phyloP scores from a whole-genome alignment of 1,139 yeast genomes.

The Kodamaea fungicola region DNA sequence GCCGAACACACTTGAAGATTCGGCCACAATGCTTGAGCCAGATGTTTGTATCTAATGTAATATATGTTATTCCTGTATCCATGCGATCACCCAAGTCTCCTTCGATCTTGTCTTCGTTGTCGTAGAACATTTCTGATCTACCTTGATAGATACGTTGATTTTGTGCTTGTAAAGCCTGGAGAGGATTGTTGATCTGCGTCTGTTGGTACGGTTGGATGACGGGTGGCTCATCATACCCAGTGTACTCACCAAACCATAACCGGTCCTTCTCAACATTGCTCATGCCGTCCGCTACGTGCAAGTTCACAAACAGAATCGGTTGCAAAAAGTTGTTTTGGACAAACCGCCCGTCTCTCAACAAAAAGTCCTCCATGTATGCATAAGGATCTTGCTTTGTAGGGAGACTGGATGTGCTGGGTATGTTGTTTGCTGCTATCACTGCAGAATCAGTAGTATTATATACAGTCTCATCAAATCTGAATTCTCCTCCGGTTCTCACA shows the following conservation, averaged over 20 bases:
- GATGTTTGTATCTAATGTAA: slow-evolving; percentile 72
- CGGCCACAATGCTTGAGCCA: slow-evolving; percentile 82
- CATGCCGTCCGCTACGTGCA: slow-evolving; percentile 12
- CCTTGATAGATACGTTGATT: background rate
- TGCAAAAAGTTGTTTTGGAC: slow-evolving; percentile 41
- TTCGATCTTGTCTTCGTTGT: slow-evolving; percentile 17
- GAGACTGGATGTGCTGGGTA: slow-evolving; percentile 2
- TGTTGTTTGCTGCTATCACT: slow-evolving; percentile 8
- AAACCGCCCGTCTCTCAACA: slow-evolving; percentile 42
- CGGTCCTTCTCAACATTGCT: slow-evolving; percentile 15
- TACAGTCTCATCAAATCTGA: slow-evolving; percentile 35
- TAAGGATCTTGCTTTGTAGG: slow-evolving; percentile 17
- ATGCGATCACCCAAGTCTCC: slow-evolving; percentile 49
- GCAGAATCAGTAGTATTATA: slow-evolving; percentile 25
- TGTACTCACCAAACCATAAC: slow-evolving; percentile 17
- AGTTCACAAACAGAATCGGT: slow-evolving; percentile 29
- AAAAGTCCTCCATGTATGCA: slow-evolving; percentile 32
- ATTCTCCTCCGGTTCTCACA: slow-evolving; percentile 40
- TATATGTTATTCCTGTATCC: slow-evolving; percentile 54
- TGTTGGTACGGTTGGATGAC: slow-evolving; percentile 20
- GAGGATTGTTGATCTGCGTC: background rate
- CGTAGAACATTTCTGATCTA: slow-evolving; percentile 3
- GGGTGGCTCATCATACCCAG: background rate
- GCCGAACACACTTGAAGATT: slow-evolving; percentile 64
- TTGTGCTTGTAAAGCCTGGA: background rate